Evolutionary conservation across 2,329 filamentous ascomycete genomes (phyloP).

Genomic region (Ophiostoma ips): DNA sequence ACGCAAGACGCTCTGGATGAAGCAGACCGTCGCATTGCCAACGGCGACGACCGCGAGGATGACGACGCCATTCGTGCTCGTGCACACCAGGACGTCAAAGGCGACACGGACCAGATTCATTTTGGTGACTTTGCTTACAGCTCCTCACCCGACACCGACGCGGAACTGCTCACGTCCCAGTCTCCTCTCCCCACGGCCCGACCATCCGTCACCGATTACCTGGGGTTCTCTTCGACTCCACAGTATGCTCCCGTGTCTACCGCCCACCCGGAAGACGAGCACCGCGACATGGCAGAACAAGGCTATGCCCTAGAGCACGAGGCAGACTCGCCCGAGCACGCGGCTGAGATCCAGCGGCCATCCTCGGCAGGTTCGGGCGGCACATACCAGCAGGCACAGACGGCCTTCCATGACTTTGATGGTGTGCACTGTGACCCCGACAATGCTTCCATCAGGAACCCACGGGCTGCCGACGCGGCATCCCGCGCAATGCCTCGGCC

Average conservation of each 20-base stretch:
- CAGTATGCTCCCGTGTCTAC: background rate
- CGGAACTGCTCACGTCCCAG: slow-evolving; percentile 1
- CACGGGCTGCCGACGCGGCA: slow-evolving; percentile 1
- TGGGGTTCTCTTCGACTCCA: background rate
- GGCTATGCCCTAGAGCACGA: background rate
- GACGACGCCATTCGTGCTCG: slow-evolving; percentile 24
- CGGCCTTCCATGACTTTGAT: slow-evolving; percentile 68
- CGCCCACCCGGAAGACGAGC: background rate
- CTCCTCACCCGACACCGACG: slow-evolving; percentile 3
- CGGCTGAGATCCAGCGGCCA: slow-evolving; percentile 20
- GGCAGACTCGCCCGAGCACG: background rate
- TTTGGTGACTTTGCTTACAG: slow-evolving; percentile 12
- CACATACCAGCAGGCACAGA: slow-evolving; percentile 50
- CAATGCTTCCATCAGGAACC: background rate
- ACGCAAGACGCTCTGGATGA: slow-evolving; percentile 39
- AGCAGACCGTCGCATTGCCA: slow-evolving; percentile 30
- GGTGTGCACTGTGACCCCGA: slow-evolving; percentile 60
- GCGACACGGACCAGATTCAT: slow-evolving; percentile 6
- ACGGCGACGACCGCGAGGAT: slow-evolving; percentile 21
- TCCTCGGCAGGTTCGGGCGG: slow-evolving; percentile 40
- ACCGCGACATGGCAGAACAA: background rate
- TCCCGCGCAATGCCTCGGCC: too few relatives aligned
- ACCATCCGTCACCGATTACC: slow-evolving; percentile 1
- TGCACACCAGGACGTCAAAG: slow-evolving; percentile 20
- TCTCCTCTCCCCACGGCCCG: background rate